Evolutionary conservation across 2,329 filamentous ascomycete species (phyloP).

Genomic region (Trichophaea hybrida): DNA sequence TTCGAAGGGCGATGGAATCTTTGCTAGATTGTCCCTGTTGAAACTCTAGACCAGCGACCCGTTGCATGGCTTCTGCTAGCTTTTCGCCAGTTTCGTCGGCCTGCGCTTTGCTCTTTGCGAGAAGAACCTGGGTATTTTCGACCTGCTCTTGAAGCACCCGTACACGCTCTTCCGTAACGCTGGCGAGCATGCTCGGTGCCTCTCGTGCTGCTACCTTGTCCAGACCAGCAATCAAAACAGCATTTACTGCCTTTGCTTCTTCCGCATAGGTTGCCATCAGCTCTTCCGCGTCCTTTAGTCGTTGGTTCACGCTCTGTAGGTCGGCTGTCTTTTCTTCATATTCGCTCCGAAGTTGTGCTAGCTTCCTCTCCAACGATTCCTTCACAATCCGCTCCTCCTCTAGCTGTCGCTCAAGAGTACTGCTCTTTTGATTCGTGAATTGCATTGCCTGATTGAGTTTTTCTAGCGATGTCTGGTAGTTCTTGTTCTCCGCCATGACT

Average conservation of each 20-base stretch:
- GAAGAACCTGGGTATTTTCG: conserved; percentile 59
- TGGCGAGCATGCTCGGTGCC: conserved; percentile 32
- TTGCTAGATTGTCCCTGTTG: conserved; percentile 96
- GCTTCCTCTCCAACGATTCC: conserved; percentile 60
- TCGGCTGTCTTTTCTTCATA: conserved; percentile 69
- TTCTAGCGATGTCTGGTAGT: conserved; percentile 55
- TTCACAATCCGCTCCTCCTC: conserved; percentile 67
- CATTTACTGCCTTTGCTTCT: conserved; percentile 73
- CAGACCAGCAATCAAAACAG: conserved; percentile 68
- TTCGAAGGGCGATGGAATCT: conserved; percentile 75
- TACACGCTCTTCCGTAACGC: conserved; percentile 50
- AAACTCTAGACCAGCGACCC: conserved; percentile 87
- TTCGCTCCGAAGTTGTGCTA: conserved; percentile 62
- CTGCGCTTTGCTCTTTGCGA: conserved; percentile 76
- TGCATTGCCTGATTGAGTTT: conserved; percentile 63
- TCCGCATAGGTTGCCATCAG: conserved; percentile 72
- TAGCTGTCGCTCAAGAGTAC: conserved; percentile 63
- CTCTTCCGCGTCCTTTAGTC: conserved; percentile 73
- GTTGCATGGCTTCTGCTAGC: conserved; percentile 81
- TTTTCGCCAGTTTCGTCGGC: conserved; percentile 79
- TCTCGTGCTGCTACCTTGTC: conserved; percentile 49
- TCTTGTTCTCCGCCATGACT: conserved; percentile 50
- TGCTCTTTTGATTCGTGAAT: conserved; percentile 63
- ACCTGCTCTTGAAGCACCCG: conserved; percentile 65
- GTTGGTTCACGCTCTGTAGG: conserved; percentile 56